A percentile compares a stretch with the other conserved stretches of the same genome.
Conservation (phyloP, 2,329 filamentous ascomycete species). For the Dothistroma septosporum region DNA sequence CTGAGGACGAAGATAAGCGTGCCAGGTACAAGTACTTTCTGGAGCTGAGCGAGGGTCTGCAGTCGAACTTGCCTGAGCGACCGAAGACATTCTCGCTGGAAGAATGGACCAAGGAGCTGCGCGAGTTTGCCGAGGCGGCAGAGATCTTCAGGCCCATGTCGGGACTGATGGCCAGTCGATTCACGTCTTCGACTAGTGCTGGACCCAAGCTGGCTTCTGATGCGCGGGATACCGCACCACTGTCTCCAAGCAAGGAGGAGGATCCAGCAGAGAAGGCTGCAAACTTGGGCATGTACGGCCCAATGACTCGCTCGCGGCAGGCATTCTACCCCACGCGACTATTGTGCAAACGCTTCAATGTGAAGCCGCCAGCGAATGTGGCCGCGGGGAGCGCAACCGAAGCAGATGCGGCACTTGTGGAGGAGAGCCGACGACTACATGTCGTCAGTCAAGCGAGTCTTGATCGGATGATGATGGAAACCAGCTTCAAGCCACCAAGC, state of each 20-base stretch:
- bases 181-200: slow-evolving; percentile 65
- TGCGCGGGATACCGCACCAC: slow-evolving; percentile 14
- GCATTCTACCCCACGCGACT: slow-evolving; percentile 78
- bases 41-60: slow-evolving; percentile 66
- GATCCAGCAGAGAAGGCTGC: slow-evolving; percentile 85
- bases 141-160: slow-evolving; percentile 87
- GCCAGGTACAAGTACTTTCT: slow-evolving; percentile 78
- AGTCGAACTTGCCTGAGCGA: slow-evolving; percentile 55
- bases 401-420: slow-evolving; percentile 28
- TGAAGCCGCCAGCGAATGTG: slow-evolving; percentile 67
- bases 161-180: slow-evolving; percentile 87
- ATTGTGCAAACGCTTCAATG: slow-evolving; percentile 91
- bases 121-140: slow-evolving; percentile 70
- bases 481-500: slow-evolving; percentile 26
- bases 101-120: slow-evolving; percentile 75
- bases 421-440: slow-evolving; percentile 50
- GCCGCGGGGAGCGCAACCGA: slow-evolving; percentile 33
- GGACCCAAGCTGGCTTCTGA: slow-evolving; percentile 34
- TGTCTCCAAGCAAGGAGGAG: slow-evolving; percentile 51
- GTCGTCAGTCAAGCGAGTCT: slow-evolving; percentile 55
- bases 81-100: slow-evolving; percentile 53
- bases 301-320: slow-evolving; percentile 68
- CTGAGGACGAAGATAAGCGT: slow-evolving; percentile 74
- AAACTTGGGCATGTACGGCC: slow-evolving; percentile 85
- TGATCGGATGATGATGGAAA: slow-evolving; percentile 51